Base-by-base conservation (phyloP, 73 alveolate genomes). In the Blepharisma japonicum region DNA sequence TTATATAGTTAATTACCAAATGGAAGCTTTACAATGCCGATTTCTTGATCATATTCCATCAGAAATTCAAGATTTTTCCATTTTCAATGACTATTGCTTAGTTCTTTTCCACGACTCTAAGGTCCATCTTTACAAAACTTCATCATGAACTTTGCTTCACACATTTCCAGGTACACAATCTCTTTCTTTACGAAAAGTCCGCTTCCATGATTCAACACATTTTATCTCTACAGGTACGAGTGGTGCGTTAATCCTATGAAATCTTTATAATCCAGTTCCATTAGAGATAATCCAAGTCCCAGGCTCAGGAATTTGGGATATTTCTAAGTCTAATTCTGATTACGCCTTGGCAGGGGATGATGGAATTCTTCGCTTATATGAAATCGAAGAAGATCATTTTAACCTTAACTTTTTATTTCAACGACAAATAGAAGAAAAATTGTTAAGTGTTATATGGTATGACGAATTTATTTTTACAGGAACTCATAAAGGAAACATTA, bases 241-340 rank as follows among this genome's bases (percentile, higher is more conserved):
- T 3, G 74, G 74, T 18, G 18, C 23, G 0, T 25, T 61, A n/a
- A 14, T 61, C 11, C 14, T 61, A 9, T 61, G 11, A 2, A 61
- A 11, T 25, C 14, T 14, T 39, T n/a, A 14, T 14, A 18, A 14
- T 2, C 39, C 23, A 20, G 74, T 2, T 14, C 46, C 74, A 20
- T 18, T 18, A 25, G 38, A 14, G 2, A 18, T 39, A n/a, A 20
- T 14, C 23, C 39, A 9, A 25, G 46, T 61, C 14, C 11, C 49
- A 8, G 74, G 74, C 14, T 8, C n/a, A 8, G 74, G 74, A 18
- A 25, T 61, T 39, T 61, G 74, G 74, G 74, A 61, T 25, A 61
- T 61, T n/a, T n/a, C 74, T 14, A 61, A 25, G 14, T 0, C 18
- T 3, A 9, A n/a, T 9, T 20, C 39, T 61, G 14, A 14, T 48